phyloP scores from a whole-genome alignment of 129 eudicot genomes.

The Smallanthus sonchifolius region DNA sequence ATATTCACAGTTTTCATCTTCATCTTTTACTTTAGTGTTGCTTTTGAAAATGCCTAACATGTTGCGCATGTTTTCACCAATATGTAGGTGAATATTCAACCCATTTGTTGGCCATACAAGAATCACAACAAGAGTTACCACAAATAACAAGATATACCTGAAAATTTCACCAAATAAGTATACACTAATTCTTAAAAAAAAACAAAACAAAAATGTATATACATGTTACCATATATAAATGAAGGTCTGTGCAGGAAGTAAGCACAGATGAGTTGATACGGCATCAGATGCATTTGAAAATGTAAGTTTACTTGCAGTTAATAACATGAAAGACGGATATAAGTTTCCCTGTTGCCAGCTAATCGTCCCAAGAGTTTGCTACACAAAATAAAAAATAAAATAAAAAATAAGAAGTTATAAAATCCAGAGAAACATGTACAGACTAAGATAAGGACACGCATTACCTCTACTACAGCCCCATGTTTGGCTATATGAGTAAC shows the following conservation, averaged over 20 bases:
- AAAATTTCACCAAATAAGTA: slow-evolving; percentile 6
- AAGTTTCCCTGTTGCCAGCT: slow-evolving; percentile 98
- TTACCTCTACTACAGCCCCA: slow-evolving; percentile 77
- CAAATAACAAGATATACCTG: slow-evolving; percentile 76
- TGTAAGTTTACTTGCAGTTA: slow-evolving; percentile 56
- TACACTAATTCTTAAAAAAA: slow-evolving; percentile 3
- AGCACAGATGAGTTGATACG: slow-evolving; percentile 58
- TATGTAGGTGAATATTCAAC: slow-evolving; percentile 27
- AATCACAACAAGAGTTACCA: slow-evolving; percentile 57
- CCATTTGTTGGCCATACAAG: slow-evolving; percentile 76
- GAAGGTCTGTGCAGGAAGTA: slow-evolving; percentile 70
- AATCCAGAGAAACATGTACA: neutral
- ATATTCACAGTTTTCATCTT: slow-evolving; percentile 76
- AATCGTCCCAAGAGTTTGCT: slow-evolving; percentile 92
- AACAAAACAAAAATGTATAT: neutral
- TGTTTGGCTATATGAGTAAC: slow-evolving; percentile 57
- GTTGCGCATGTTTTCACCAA: slow-evolving; percentile 30
- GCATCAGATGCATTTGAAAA: slow-evolving; percentile 40
- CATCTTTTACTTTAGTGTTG: slow-evolving; percentile 61
- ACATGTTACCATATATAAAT: slow-evolving; percentile 74
- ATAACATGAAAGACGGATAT: slow-evolving; percentile 85
- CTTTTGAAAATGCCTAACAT: slow-evolving; percentile 29
- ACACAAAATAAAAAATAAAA: slow-evolving; percentile 21
- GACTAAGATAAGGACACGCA: slow-evolving; percentile 9
- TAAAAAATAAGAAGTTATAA: slow-evolving; percentile 1